Evolutionary conservation across 805 yeast genomes (phyloP), one percentile per base, ranked within the genome.

Genomic region (Starmerella bombicola): DNA sequence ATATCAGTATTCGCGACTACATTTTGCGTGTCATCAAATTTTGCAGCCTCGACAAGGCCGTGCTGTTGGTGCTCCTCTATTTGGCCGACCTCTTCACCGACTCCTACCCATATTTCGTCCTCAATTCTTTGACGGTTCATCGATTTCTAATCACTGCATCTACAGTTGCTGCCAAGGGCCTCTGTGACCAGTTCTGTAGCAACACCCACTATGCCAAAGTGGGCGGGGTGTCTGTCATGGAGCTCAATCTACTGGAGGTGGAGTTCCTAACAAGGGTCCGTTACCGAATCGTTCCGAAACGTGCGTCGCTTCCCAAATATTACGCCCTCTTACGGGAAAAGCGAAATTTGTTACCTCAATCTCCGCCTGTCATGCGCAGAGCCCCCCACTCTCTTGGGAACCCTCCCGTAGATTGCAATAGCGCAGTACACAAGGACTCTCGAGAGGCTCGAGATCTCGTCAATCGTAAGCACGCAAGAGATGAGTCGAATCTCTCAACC

Each of bases 121-220:
- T 88, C 45, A 88, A 84, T 61, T 80, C 95, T 1, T 71, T 91
- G 58, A 88, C 98, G 0, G 95, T 88, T 3, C 98, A 88, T 58
- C 70, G 98, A 43, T 91, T 85, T 54, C 61, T 88, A 39, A 67
- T 88, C 30, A 86, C 95, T 0, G 91, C 95, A 1, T 85, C 95
- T 0, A 81, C 93, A 45, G 74, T 88, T 2, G 93, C 91, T 0
- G 78, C 88, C 48, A 88, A 88, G 58, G 54, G 54, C 4, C 37
- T 53, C 17, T 54, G 95, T 59, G 98, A 88, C 61, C 79, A 86
- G 24, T 88, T 91, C 60, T 86, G 93, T 61, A 84, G 95, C 13
- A 88, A 88, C 60, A 71, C 78, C 32, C 95, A 88, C 59, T 88
- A 91, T 55, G 94, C 97, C 8, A 81, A 80, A 57, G 96, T 91